Evolutionary conservation across 352 stramenopile genomes (phyloP).

Genomic region (Pythium aphanidermatum): DNA sequence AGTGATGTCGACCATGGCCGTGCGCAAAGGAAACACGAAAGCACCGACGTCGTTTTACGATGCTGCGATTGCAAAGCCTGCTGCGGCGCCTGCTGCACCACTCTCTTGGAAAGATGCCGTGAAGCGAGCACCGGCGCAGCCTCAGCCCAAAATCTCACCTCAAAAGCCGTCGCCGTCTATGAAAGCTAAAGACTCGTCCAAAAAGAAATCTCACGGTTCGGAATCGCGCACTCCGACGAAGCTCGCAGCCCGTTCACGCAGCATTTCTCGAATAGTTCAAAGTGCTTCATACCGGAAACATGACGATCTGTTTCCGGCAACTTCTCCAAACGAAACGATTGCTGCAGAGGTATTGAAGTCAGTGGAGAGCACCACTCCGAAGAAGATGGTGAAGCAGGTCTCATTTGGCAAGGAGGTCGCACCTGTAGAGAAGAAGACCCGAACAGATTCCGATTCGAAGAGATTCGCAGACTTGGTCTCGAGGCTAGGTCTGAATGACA

Average conservation of each 20-base stretch:
- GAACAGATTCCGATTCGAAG: constrained; percentile 14
- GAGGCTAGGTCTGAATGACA: constrained; percentile 22
- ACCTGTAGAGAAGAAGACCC: constrained; percentile 11
- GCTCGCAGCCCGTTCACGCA: constrained; percentile 27
- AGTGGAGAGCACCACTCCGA: not conserved
- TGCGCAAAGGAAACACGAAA: constrained; percentile 9
- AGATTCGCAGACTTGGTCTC: constrained; percentile 22
- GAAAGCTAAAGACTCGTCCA: constrained; percentile 8
- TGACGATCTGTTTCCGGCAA: constrained; percentile 13
- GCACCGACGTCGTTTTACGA: no score
- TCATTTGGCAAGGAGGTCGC: constrained; percentile 10
- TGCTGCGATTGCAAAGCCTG: no score
- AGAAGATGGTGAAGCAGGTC: constrained; percentile 17
- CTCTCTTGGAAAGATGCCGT: constrained; percentile 39
- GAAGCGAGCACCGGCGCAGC: constrained; percentile 18
- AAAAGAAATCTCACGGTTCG: not conserved
- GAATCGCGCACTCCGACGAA: constrained; percentile 21
- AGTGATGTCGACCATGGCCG: constrained; percentile 1
- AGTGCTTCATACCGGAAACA: constrained; percentile 26
- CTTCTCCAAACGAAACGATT: not conserved
- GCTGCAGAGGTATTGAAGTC: not conserved
- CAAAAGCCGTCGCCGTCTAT: not conserved
- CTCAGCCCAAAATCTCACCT: not conserved
- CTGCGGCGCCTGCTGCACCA: constrained; percentile 3
- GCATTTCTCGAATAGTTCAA: constrained; percentile 29